Conservation (phyloP, 495 filamentous ascomycete genomes). For the Aspergillus sclerotioniger region DNA sequence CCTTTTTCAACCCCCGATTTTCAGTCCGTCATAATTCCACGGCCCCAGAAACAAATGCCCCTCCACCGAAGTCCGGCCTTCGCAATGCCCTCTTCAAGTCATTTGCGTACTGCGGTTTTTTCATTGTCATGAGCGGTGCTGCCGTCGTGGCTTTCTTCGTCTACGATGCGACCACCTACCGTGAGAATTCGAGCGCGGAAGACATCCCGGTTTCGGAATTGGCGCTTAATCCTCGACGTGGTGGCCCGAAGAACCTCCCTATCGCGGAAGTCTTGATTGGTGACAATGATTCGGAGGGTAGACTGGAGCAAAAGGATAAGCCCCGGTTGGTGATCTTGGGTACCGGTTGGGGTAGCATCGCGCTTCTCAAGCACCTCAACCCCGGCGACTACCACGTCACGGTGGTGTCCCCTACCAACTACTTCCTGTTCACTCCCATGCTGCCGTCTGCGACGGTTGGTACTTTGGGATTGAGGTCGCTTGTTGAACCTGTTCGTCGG, state of each 20-base stretch:
- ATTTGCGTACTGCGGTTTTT: slow-evolving; percentile 58
- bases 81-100: slow-evolving; percentile 38
- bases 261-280: slow-evolving; percentile 84
- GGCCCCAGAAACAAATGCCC: slow-evolving; percentile 14
- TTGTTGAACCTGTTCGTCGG: slow-evolving; percentile 89
- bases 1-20: slow-evolving; percentile 22
- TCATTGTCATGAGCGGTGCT: slow-evolving; percentile 51
- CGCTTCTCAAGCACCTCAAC: slow-evolving; percentile 84
- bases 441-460: slow-evolving; percentile 95
- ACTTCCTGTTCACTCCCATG: slow-evolving; percentile 98
- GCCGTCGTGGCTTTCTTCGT: slow-evolving; percentile 80
- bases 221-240: slow-evolving; percentile 75
- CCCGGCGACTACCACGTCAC: slow-evolving; percentile 92
- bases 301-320: slow-evolving; percentile 71
- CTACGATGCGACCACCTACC: slow-evolving; percentile 92
- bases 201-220: slow-evolving; percentile 81
- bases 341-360: slow-evolving; percentile 93
- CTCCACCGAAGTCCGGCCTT: slow-evolving; percentile 14
- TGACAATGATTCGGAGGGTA: slow-evolving; percentile 75
- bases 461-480: slow-evolving; percentile 82
- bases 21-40: slow-evolving; percentile 33
- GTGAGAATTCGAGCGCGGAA: slow-evolving; percentile 55
- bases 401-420: slow-evolving; percentile 89
- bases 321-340: slow-evolving; percentile 90
- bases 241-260: slow-evolving; percentile 94